Evolutionary conservation across 352 stramenopile genomes (phyloP).

Genomic region (Pythium dissotocum): DNA sequence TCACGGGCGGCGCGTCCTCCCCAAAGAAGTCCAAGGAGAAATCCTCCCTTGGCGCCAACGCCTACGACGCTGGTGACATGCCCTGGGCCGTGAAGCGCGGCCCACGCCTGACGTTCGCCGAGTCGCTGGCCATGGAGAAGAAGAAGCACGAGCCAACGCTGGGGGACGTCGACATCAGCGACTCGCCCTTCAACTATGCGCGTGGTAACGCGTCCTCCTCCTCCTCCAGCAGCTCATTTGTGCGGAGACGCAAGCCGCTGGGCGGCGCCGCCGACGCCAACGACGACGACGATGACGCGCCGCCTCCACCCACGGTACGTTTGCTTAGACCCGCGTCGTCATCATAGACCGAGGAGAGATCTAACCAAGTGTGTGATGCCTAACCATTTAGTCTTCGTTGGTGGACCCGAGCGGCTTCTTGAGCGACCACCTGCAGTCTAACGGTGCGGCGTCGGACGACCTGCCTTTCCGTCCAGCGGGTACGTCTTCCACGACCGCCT

Average conservation of each 20-base stretch:
- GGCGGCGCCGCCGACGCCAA: slow-evolving; percentile 18
- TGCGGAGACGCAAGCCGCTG: slow-evolving; percentile 50
- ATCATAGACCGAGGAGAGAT: no score
- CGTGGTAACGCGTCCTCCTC: neutral
- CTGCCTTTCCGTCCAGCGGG: slow-evolving; percentile 21
- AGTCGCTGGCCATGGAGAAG: slow-evolving; percentile 74
- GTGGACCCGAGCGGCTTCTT: slow-evolving; percentile 44
- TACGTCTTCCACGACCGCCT: slow-evolving; percentile 5
- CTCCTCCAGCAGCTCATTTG: slow-evolving; percentile 12
- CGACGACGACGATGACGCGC: slow-evolving; percentile 51
- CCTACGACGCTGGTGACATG: slow-evolving; percentile 20
- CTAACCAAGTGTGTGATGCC: neutral
- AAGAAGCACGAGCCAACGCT: slow-evolving; percentile 31
- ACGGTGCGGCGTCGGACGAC: slow-evolving; percentile 10
- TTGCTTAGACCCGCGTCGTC: no score
- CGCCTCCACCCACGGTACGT: slow-evolving; percentile 55
- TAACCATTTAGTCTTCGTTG: slow-evolving; percentile 39
- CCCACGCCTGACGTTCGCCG: slow-evolving; percentile 59
- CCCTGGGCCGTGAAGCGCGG: slow-evolving; percentile 34
- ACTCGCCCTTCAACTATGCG: slow-evolving; percentile 67
- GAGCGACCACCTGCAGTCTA: slow-evolving; percentile 27
- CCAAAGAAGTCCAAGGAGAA: slow-evolving; percentile 61
- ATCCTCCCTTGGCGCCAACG: slow-evolving; percentile 30
- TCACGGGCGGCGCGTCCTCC: slow-evolving; percentile 55
- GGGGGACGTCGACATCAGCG: slow-evolving; percentile 41